Percentiles rank a stretch among this genome's conserved stretches.
Conservation (phyloP, 2,329 filamentous ascomycete genomes). For the Fusarium duplospermum region DNA sequence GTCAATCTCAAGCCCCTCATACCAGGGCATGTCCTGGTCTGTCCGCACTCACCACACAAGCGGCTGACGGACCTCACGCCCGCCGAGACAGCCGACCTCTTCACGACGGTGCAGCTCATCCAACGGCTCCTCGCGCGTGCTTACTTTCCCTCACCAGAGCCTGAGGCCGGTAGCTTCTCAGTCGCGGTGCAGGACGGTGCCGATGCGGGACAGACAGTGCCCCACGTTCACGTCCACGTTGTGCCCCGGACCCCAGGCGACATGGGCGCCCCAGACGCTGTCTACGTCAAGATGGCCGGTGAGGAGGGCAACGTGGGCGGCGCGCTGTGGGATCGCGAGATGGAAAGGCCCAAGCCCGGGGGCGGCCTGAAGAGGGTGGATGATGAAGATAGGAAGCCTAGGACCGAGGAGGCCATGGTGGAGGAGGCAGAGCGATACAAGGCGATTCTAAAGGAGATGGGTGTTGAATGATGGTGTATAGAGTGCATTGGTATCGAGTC, state of each 20-base stretch:
- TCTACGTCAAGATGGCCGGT: constrained; percentile 86
- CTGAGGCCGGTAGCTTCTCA: constrained; percentile 81
- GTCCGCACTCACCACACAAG: constrained; percentile 74
- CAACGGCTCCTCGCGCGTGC: constrained; percentile 76
- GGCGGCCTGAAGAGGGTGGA: constrained; percentile 77
- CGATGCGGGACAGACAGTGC: constrained; percentile 92
- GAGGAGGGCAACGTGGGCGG: constrained; percentile 87
- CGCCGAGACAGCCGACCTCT: constrained; percentile 82
- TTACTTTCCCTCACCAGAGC: constrained; percentile 66
- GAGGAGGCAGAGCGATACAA: constrained; percentile 79
- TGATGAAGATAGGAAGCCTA: constrained; percentile 74
- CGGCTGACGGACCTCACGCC: constrained; percentile 80
- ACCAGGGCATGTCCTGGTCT: constrained; percentile 92
- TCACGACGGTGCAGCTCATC: constrained; percentile 85
- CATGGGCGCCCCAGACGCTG: constrained; percentile 68
- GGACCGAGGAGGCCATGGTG: constrained; percentile 81
- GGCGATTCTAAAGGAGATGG: constrained; percentile 59
- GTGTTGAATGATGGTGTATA: constrained; percentile 34
- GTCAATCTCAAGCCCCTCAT: constrained; percentile 97
- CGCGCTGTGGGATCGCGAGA: constrained; percentile 68
- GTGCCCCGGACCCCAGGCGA: constrained; percentile 77
- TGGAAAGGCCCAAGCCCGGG: constrained; percentile 59
- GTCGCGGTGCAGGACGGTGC: constrained; percentile 94
- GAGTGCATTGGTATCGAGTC: not conserved
- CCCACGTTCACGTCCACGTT: constrained; percentile 93